These are phyloP conservation scores for Fusarium ambrosium DNA, from an alignment of 2,329 filamentous ascomycete genomes.

Conservation along the genomic window DNA sequence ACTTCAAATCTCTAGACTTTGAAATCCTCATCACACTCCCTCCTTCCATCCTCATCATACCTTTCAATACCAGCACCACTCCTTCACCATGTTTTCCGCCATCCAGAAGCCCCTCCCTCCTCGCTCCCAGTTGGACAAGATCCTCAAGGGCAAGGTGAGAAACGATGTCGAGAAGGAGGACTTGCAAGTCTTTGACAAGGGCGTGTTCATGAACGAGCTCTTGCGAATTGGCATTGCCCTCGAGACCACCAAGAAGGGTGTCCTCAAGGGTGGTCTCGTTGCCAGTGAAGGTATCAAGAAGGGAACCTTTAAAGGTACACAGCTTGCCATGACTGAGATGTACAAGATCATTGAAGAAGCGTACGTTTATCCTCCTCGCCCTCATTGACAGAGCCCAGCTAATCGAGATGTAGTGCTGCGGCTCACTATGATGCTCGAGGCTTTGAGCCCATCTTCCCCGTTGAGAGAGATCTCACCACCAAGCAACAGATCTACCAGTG, in stretches of 20 bases:
- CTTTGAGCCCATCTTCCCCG: constrained; percentile 22
- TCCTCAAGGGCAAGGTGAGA: constrained; percentile 23
- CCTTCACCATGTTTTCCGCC: not conserved
- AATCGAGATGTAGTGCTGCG: not conserved
- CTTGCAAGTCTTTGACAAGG: constrained; percentile 27
- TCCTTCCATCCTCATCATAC: not conserved
- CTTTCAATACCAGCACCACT: not conserved
- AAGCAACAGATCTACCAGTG: constrained; percentile 25
- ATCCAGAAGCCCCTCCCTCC: not conserved
- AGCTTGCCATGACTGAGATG: constrained; percentile 26
- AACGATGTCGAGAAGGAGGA: constrained; percentile 14
- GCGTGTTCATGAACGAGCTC: constrained; percentile 33
- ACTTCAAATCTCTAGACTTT: not conserved
- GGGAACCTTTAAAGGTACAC: constrained; percentile 24
- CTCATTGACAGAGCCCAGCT: not conserved
- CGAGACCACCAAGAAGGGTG: constrained; percentile 9
- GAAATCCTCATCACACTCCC: not conserved
- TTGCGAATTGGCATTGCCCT: constrained; percentile 20
- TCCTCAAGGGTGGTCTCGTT: constrained; percentile 5
- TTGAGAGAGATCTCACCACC: constrained; percentile 1
- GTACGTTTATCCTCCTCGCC: not conserved
- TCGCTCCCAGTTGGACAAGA: constrained; percentile 15
- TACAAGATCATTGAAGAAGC: constrained; percentile 29
- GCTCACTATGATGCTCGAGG: constrained; percentile 16
- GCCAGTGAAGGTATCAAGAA: constrained; percentile 8